These are phyloP conservation scores for Coemansia sp. DNA, from an alignment of 192 early-diverging fungal genomes.

Conservation along the genomic window DNA sequence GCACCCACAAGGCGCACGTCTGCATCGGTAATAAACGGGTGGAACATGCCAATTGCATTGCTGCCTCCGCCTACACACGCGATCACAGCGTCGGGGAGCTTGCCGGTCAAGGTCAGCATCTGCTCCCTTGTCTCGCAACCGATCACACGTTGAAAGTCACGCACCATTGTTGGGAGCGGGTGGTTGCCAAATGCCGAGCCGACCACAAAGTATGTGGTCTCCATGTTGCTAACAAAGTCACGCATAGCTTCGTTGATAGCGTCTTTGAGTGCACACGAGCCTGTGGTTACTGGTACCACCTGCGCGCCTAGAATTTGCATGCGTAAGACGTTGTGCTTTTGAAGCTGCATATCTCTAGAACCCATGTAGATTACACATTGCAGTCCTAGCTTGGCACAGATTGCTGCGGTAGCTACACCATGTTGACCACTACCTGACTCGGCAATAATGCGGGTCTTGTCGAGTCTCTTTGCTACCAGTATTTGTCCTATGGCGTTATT, in stretches of 20 bases:
- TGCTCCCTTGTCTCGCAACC: slow-evolving; percentile 85
- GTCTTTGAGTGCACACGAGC: slow-evolving; percentile 88
- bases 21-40: slow-evolving; percentile 85
- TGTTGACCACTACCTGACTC: slow-evolving; percentile 98
- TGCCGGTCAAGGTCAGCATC: slow-evolving; percentile 73
- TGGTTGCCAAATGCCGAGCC: slow-evolving; percentile 96
- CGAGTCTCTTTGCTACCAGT: slow-evolving; percentile 88
- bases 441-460: slow-evolving; percentile 95
- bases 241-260: slow-evolving; percentile 98
- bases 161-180: slow-evolving; percentile 94
- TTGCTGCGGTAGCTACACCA: slow-evolving; percentile 95
- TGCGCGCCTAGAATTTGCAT: slow-evolving; percentile 91
- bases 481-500: slow-evolving; percentile 97
- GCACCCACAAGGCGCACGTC: slow-evolving; percentile 84
- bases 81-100: slow-evolving; percentile 87
- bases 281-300: slow-evolving; percentile 80
- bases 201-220: slow-evolving; percentile 91
- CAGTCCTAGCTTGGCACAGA: slow-evolving; percentile 96
- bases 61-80: slow-evolving; percentile 98
- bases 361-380: slow-evolving; percentile 99
- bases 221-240: slow-evolving; percentile 96
- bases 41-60: slow-evolving; percentile 96
- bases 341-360: slow-evolving; percentile 87
- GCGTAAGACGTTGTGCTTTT: slow-evolving; percentile 93
- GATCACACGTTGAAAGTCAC: slow-evolving; percentile 97